Conservation (phyloP, 305 asterid species). For the Fraxinus sp. region DNA sequence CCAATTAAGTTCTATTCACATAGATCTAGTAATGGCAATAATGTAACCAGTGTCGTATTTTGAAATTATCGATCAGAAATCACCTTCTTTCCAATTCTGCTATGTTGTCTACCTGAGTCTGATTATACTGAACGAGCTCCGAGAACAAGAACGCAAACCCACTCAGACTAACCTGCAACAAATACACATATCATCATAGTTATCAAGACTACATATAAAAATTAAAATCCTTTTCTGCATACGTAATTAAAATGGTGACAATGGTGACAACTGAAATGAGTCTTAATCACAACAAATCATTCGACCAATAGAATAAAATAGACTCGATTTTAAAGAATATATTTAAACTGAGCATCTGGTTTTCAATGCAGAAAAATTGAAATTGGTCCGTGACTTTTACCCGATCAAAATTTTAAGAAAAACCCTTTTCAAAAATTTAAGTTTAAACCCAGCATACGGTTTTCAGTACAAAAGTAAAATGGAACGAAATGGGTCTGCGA, state of each 20-base stretch:
- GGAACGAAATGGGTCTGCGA: background rate
- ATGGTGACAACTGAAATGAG: background rate
- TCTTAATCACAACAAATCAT: background rate
- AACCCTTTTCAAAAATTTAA: background rate
- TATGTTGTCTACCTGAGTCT: constrained; percentile 87
- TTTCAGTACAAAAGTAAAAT: background rate
- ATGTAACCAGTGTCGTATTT: background rate
- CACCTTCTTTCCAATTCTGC: constrained; percentile 87
- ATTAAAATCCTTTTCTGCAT: background rate
- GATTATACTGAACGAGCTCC: constrained; percentile 93
- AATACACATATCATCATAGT: constrained; percentile 2
- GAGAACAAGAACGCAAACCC: constrained; percentile 84
- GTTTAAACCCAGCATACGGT: constrained; percentile 1
- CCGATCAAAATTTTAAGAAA: background rate
- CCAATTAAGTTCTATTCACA: background rate
- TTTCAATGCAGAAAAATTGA: constrained; percentile 4
- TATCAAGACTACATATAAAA: background rate
- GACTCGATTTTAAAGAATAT: background rate
- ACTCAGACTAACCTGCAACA: constrained; percentile 75
- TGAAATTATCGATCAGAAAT: constrained; percentile 11
- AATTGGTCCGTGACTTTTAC: background rate
- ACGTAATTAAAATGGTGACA: background rate
- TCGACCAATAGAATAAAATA: background rate
- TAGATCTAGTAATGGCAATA: background rate
- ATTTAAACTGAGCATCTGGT: background rate